Conservation (phyloP, 768 basidiomycete genomes). For the Rhodocollybia butyracea region DNA sequence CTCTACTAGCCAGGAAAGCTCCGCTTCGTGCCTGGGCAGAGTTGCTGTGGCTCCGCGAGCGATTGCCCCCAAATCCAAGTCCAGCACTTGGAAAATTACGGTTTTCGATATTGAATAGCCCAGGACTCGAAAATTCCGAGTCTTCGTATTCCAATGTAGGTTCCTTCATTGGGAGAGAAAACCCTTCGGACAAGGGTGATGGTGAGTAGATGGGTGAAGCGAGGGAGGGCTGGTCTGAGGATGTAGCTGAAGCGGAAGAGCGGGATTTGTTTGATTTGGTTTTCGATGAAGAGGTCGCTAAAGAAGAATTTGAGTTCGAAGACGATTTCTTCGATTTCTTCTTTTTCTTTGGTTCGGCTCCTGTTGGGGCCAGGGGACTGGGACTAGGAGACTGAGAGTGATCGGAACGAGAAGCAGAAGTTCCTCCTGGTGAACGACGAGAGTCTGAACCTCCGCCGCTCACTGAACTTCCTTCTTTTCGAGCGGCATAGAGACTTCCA, state of each 20-base stretch:
- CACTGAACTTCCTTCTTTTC: constrained; percentile 25
- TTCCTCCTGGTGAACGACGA: constrained; percentile 46
- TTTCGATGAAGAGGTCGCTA: constrained; percentile 16
- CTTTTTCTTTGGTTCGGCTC: background rate
- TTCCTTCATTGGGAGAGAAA: background rate
- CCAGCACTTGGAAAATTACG: background rate
- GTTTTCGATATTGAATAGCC: background rate
- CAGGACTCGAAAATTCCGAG: background rate
- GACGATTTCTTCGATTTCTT: constrained; percentile 5
- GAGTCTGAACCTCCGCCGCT: constrained; percentile 52
- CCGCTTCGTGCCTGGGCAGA: background rate
- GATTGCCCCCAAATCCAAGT: background rate
- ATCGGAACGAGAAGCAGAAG: constrained; percentile 38
- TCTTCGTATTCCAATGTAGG: background rate
- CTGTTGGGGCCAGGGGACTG: constrained; percentile 20
- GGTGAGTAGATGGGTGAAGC: constrained; percentile 15
- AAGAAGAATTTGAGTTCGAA: constrained; percentile 3
- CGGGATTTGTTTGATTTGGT: constrained; percentile 15
- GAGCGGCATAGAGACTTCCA: constrained; percentile 44
- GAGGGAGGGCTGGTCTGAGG: constrained; percentile 18
- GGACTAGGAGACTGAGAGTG: constrained; percentile 20
- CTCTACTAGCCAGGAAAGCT: constrained; percentile 1
- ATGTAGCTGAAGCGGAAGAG: constrained; percentile 22
- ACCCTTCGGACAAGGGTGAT: constrained; percentile 16
- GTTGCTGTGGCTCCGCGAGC: background rate